Base-by-base conservation (phyloP, 805 yeast species). In the Kuraishia capsulata region DNA sequence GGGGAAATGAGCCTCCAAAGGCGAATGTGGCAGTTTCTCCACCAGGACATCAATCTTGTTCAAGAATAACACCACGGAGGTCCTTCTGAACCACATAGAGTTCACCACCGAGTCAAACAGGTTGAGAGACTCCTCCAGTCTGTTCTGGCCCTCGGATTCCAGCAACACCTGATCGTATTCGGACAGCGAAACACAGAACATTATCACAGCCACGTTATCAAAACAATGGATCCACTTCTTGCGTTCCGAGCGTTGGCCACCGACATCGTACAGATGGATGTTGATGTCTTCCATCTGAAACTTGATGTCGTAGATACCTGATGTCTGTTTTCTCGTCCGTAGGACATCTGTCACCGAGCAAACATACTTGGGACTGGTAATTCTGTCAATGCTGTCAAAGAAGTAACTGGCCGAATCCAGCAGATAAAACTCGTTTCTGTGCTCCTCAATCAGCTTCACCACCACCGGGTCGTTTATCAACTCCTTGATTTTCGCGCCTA, bases 201-300 rank as follows among this genome's bases (percentile, higher is more conserved):
- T 85, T 37, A 89, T 81, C 35, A 84, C 68, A 0, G 96, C 83
- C 25, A 89, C 96, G 49, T 88, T 87, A 57, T 88, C 96, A 51
- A 92, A 92, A 54, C 96, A 86, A 60, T 92, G 94, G 44, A 92
- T 88, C 98, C 98, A 92, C 59, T 92, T 90, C 53, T 84, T 85
- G 39, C 98, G 78, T 64, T 92, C 98, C 3, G 94, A 78, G 50
- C 98, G 69, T 60, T 92, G 98, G 2, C 97, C 97, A 45, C 97
- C 97, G 35, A 89, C 96, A 57, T 89, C 97, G 52, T 67, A 78
- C 49, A 81, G 66, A 49, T 78, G 84, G 36, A 81, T 62, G 48
- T 71, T 70, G 30, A 79, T 55, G 20, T 76, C 78, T 33, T 83
- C 87, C 75, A 88, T 71, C 42, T 77, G 78, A 51, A 89, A 84